Evolutionary conservation across 1,284 basidiomycete genomes (phyloP).

Genomic region (Trichosporon sp.): DNA sequence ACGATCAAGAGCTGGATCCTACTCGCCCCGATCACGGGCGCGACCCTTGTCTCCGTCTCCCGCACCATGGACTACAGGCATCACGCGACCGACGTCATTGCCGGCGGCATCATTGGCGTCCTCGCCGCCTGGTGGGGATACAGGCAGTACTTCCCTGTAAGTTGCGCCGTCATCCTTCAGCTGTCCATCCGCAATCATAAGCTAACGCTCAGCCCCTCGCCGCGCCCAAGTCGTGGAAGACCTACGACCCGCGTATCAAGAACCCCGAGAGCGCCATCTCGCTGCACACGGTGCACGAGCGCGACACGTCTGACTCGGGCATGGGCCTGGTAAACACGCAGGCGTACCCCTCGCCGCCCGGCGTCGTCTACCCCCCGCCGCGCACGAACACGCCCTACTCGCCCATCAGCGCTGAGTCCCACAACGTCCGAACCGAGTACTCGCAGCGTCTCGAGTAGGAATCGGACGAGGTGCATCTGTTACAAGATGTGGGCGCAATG

Average conservation of each 20-base stretch:
- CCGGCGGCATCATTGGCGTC: constrained; percentile 48
- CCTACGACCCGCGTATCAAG: constrained; percentile 48
- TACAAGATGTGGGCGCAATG: background rate
- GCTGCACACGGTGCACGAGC: constrained; percentile 16
- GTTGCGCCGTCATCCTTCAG: constrained; percentile 19
- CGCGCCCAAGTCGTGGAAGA: constrained; percentile 42
- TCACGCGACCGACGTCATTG: constrained; percentile 51
- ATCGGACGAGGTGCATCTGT: constrained; percentile 14
- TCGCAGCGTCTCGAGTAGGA: constrained; percentile 16
- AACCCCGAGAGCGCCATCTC: background rate
- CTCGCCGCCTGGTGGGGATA: constrained; percentile 50
- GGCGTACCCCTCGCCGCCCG: constrained; percentile 6
- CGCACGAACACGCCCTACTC: background rate
- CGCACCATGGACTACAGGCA: constrained; percentile 68
- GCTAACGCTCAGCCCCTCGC: constrained; percentile 37
- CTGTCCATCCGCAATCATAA: background rate
- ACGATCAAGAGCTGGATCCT: constrained; percentile 85
- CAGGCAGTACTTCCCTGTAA: constrained; percentile 54
- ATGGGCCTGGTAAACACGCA: constrained; percentile 1
- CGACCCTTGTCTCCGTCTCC: constrained; percentile 80
- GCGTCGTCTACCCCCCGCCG: constrained; percentile 6
- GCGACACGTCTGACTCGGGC: background rate
- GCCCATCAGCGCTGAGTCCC: background rate
- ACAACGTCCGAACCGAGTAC: background rate
- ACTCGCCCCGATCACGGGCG: constrained; percentile 73